Percentiles rank a stretch among this genome's conserved stretches.
These are phyloP conservation scores for Kwoniella heveanensis DNA, from an alignment of 768 basidiomycete species.

Conservation along the genomic window DNA sequence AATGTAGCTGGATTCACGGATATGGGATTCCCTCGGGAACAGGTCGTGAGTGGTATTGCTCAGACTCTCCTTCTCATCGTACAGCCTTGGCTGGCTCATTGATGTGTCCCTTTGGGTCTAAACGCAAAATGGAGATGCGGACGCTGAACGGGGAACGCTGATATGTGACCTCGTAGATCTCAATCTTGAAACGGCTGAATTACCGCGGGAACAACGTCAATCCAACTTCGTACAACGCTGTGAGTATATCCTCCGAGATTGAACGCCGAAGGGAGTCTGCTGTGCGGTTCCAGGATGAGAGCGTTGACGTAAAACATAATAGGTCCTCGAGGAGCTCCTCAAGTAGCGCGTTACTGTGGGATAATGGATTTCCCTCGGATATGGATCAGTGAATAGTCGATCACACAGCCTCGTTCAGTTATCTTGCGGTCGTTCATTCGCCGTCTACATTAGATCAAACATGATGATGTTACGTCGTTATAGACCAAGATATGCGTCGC, in stretches of 20 bases:
- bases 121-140: not conserved
- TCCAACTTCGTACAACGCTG: slow-evolving; percentile 21
- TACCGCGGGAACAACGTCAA: slow-evolving; percentile 48
- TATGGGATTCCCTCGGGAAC: slow-evolving; percentile 76
- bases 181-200: slow-evolving; percentile 45
- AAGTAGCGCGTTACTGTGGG: not conserved
- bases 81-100: too few relatives aligned
- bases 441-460: too few relatives aligned
- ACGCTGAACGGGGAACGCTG: slow-evolving; percentile 1
- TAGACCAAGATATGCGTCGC: too few relatives aligned
- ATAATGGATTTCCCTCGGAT: not conserved
- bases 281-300: not conserved
- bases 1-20: slow-evolving; percentile 82
- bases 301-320: not conserved
- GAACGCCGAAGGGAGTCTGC: too few relatives aligned
- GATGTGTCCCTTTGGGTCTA: not conserved
- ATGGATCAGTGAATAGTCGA: not conserved
- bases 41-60: slow-evolving; percentile 78
- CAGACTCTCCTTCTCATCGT: too few relatives aligned
- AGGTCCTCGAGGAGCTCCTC: slow-evolving; percentile 27
- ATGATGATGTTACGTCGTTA: too few relatives aligned
- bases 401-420: too few relatives aligned
- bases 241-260: slow-evolving; percentile 1
- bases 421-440: too few relatives aligned
- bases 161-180: slow-evolving; percentile 29